phyloP scores from a whole-genome alignment of 2,329 filamentous ascomycete species.

The Fusarium circinatum region DNA sequence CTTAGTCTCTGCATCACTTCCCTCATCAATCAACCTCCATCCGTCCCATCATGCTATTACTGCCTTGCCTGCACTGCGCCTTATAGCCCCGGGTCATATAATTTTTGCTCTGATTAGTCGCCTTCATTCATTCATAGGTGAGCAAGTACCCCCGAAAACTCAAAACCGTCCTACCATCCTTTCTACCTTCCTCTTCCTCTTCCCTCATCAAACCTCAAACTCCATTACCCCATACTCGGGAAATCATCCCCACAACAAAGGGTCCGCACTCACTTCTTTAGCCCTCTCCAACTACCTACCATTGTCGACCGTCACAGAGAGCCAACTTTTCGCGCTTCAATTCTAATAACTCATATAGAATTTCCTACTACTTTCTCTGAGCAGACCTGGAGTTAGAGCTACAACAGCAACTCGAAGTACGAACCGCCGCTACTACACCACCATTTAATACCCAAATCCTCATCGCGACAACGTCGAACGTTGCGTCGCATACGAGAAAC shows the following conservation, averaged over 20 bases:
- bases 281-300: conserved; percentile 2
- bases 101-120: not conserved
- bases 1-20: conserved; percentile 24
- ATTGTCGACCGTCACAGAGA: not conserved
- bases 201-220: conserved; percentile 18
- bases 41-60: not conserved
- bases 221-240: conserved; percentile 42
- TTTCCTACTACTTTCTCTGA: not conserved
- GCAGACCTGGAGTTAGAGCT: not conserved
- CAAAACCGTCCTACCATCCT: conserved; percentile 1
- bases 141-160: conserved; percentile 5
- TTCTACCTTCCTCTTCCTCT: conserved; percentile 13
- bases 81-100: conserved; percentile 18
- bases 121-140: conserved; percentile 7
- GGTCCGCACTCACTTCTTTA: conserved; percentile 30
- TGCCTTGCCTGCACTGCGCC: conserved; percentile 8
- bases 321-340: conserved; percentile 9
- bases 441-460: not conserved
- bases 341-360: conserved; percentile 8
- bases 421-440: not conserved
- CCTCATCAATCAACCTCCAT: conserved; percentile 5
- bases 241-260: conserved; percentile 37
- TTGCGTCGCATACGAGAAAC: conserved; percentile 10
- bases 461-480: not conserved
- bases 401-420: not conserved